These are phyloP conservation scores for Colletotrichum lini DNA, from an alignment of 2,329 filamentous ascomycete species.

Conservation along the genomic window DNA sequence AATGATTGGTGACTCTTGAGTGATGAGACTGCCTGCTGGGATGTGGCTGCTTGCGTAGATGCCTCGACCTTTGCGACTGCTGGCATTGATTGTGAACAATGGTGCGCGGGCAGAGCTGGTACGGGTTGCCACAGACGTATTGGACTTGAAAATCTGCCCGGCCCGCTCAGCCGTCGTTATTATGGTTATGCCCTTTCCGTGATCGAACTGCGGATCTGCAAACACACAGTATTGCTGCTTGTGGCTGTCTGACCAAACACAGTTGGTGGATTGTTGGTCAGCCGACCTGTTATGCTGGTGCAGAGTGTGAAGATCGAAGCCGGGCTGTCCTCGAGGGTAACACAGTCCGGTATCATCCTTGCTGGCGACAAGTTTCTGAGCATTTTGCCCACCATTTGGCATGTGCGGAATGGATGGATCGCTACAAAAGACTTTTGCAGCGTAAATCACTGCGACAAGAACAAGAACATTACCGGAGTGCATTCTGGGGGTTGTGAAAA, in stretches of 20 bases:
- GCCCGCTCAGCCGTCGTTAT: slow-evolving; percentile 21
- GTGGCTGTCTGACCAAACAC: slow-evolving; percentile 13
- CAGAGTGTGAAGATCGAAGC: background rate
- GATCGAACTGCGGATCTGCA: background rate
- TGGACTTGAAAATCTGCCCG: background rate
- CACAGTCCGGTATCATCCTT: background rate
- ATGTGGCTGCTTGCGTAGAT: slow-evolving; percentile 1
- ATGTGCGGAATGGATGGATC: background rate
- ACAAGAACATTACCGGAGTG: background rate
- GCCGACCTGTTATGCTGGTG: background rate
- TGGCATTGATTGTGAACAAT: background rate
- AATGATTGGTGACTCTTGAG: background rate
- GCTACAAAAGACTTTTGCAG: background rate
- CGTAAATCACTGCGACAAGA: background rate
- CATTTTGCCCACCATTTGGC: background rate
- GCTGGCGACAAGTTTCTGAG: background rate
- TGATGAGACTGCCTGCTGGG: slow-evolving; percentile 5
- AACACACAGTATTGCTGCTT: slow-evolving; percentile 11
- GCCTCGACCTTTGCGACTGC: slow-evolving; percentile 11
- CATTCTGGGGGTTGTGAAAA: background rate
- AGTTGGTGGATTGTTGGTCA: background rate
- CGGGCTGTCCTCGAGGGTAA: no score
- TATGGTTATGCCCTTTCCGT: slow-evolving; percentile 17
- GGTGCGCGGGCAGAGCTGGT: rapidly evolving
- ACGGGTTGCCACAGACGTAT: background rate